Evolutionary conservation across 2,329 filamentous ascomycete genomes (phyloP), one percentile per base, ranked within the genome.

Genomic region (Paecilomyces niveus): DNA sequence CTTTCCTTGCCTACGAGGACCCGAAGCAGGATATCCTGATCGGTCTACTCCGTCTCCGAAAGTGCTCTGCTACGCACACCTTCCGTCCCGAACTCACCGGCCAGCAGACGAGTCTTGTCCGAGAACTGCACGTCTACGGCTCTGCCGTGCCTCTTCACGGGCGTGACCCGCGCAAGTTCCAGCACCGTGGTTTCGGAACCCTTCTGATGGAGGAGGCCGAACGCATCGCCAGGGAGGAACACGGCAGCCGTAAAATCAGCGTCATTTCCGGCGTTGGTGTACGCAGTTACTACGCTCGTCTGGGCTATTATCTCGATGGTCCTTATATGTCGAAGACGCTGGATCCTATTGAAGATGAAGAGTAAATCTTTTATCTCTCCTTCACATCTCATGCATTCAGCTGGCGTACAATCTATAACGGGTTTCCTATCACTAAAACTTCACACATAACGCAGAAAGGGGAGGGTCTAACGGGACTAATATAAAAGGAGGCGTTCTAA

Each of bases 181-280:
- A 99, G 78, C 94, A 99, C 76, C 94, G 97, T 72, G 94, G 94
- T 0, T 99, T 96, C 65, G 94, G 94, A 54, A 99, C 94, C 1
- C 74, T 99, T 61, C 72, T 99, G 64, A 99, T 99, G 95, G 93
- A 97, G 70, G 93, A 97, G 77, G 95, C 94, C 0, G 94, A 97
- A 78, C 83, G 92, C 55, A 99, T 99, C 63, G 93, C 95, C 0
- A 84, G 90, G 57, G 89, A 97, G 63, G 94, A 99, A 76, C 94
- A 99, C 70, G 89, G 92, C 5, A 97, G 92, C 67, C 83, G 83
- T 61, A 99, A 99, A 81, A 91, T 99, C 58, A 94, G 90, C 70
- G 92, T 99, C 64, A 99, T 99, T 61, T 96, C 92, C n/a, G 94
- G 94, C 31, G 92, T 99, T 7, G 94, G 94, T 11, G 95, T 97